Evolutionary conservation across 306 rosid genomes (phyloP), one percentile per base, ranked within the genome.

Genomic region (Prunus mongolica): DNA sequence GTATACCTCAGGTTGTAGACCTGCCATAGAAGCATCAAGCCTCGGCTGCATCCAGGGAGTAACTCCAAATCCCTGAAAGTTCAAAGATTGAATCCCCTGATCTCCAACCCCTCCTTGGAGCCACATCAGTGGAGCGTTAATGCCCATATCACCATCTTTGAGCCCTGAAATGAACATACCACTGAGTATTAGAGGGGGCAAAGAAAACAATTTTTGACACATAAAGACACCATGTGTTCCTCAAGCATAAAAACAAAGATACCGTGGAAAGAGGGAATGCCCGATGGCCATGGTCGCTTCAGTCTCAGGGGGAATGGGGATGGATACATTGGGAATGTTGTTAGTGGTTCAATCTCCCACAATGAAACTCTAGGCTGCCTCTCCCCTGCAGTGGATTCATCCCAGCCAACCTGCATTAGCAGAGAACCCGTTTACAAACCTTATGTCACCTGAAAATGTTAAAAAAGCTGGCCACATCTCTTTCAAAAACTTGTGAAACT

Each of bases 261-360:
- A 92, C 97, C 97, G 7, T 87, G 93, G 78, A 90, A 90, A 63
- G 96, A 82, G 47, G 97, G 96, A 57, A 90, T 67, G 65, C 96
- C 97, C 0, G 96, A 77, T 63, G 92, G 92, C 97, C 97, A 92
- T 2, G 93, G 91, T 60, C 93, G 89, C 81, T 92, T 92, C 70
- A 92, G 92, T 75, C 97, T 86, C 24, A 92, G 91, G 11, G 97
- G 96, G 60, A 92, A 92, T 38, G 96, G 90, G 6, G 97, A 90
- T 57, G 97, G 96, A 83, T 92, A 92, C 97, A 92, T 92, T 16
- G 97, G 97, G 80, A 92, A 92, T 27, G 97, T 92, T 56, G 97
- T 92, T 66, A 92, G 75, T 38, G 97, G 97, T 80, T 92, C 97
- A 82, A 90, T 92, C 81, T 92, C 97, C 97, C 97, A 92, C 60